Conservation (phyloP, 306 rosid genomes). For the Dicorynia guianensis region DNA sequence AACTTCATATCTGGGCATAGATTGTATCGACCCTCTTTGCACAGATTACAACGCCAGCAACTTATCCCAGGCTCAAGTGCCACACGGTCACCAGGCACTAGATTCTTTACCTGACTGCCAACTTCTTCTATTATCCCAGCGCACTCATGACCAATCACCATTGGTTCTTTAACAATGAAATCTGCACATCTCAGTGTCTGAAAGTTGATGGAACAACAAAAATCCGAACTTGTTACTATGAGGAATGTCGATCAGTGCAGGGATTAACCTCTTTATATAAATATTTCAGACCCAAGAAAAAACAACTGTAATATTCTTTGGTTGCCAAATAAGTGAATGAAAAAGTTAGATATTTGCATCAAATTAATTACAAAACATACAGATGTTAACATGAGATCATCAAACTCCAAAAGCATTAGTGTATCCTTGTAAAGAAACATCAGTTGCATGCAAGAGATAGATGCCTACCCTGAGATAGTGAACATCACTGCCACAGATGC, state of each 20-base stretch:
- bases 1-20: conserved; percentile 89
- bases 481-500: conserved; percentile 97
- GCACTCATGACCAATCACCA: conserved; percentile 97
- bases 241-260: not conserved
- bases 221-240: not conserved
- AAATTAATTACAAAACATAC: not conserved
- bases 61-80: conserved; percentile 91
- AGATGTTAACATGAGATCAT: not conserved
- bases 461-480: conserved; percentile 75
- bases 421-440: not conserved
- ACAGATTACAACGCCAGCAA: conserved; percentile 78
- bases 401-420: conserved; percentile 9
- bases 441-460: conserved; percentile 1
- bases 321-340: not conserved
- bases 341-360: not conserved
- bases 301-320: not conserved
- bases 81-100: conserved; percentile 76
- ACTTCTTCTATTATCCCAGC: conserved; percentile 89
- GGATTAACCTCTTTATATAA: conserved; percentile 23
- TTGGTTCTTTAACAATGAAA: conserved; percentile 81
- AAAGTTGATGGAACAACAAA: conserved; percentile 37
- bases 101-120: conserved; percentile 65
- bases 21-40: conserved; percentile 87
- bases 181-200: conserved; percentile 83
- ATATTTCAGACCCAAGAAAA: conserved; percentile 6